Evolutionary conservation across 495 filamentous ascomycete species (phyloP).

Genomic region (Penicillium tannophilum): DNA sequence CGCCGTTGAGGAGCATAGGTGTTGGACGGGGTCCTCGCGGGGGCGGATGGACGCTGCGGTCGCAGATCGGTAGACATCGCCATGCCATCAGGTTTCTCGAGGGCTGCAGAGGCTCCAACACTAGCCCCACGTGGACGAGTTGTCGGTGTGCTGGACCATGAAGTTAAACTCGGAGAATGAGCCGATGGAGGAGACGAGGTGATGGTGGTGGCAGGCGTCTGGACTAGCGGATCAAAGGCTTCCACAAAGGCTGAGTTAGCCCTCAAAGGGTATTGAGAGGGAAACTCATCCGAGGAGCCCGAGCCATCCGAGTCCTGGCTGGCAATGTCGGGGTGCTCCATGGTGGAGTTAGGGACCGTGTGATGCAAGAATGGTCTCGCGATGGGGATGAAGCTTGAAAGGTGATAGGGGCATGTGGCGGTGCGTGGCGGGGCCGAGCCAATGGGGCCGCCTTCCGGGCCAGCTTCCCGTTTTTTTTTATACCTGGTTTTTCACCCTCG

Average conservation of each 20-base stretch:
- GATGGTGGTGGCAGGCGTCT: slow-evolving; percentile 46
- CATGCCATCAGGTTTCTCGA: slow-evolving; percentile 39
- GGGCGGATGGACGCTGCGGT: slow-evolving; percentile 60
- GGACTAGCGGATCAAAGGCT: slow-evolving; percentile 38
- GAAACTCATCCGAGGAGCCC: slow-evolving; percentile 62
- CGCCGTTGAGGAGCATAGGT: slow-evolving; percentile 77
- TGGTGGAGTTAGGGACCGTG: slow-evolving; percentile 30
- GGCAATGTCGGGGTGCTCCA: slow-evolving; percentile 59
- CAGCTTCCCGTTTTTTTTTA: slow-evolving; percentile 6
- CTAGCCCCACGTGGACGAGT: slow-evolving; percentile 45
- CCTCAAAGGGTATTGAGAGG: slow-evolving; percentile 46
- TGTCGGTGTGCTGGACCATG: slow-evolving; percentile 42
- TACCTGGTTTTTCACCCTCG: slow-evolving; percentile 2
- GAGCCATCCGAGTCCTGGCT: slow-evolving; percentile 66
- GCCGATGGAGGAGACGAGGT: slow-evolving; percentile 43
- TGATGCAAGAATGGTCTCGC: slow-evolving; percentile 19
- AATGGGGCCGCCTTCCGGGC: slow-evolving; percentile 10
- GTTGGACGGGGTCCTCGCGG: slow-evolving; percentile 66
- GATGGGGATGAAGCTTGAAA: slow-evolving; percentile 17
- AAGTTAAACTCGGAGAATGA: slow-evolving; percentile 41
- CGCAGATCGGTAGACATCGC: slow-evolving; percentile 35
- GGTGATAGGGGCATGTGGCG: slow-evolving; percentile 34
- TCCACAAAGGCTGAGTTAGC: slow-evolving; percentile 44
- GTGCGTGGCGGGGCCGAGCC: slow-evolving; percentile 25
- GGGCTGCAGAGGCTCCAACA: slow-evolving; percentile 32